Percentiles rank a stretch among this genome's conserved stretches.
Conservation (phyloP, 1,139 yeast genomes). For the Suhomyces kunorum region DNA sequence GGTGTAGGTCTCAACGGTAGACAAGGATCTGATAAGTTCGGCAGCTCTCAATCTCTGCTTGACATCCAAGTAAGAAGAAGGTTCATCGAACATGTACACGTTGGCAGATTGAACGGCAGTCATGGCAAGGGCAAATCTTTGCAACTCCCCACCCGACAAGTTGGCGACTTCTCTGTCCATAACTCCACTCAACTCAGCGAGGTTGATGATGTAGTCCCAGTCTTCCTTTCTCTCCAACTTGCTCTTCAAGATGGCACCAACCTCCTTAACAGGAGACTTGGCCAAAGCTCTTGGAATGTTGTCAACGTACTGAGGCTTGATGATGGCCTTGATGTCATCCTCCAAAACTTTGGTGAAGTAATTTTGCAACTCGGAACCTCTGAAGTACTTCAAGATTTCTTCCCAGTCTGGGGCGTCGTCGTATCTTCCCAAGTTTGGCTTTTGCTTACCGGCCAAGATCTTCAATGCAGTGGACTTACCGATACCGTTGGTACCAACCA, state of each 20-base stretch:
- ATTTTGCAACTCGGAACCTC: conserved; percentile 97
- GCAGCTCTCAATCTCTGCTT: conserved; percentile 99
- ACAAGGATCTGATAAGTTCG: conserved; percentile 81
- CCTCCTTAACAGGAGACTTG: conserved; percentile 84
- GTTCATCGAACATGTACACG: conserved; percentile 99
- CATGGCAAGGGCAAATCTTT: conserved; percentile 97
- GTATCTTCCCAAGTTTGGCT: conserved; percentile 90
- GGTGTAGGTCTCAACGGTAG: conserved; percentile 74
- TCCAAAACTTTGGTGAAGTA: conserved; percentile 92
- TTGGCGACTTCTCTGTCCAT: conserved; percentile 83
- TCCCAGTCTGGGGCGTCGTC: conserved; percentile 98
- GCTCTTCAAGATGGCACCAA: conserved; percentile 76
- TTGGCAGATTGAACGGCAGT: conserved; percentile 93
- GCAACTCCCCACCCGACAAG: conserved; percentile 97
- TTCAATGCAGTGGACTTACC: conserved; percentile 98
- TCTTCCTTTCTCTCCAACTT: conserved; percentile 68
- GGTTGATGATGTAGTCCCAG: conserved; percentile 61
- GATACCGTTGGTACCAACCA: conserved; percentile 98
- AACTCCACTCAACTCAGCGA: conserved; percentile 72
- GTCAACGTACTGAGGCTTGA: conserved; percentile 97
- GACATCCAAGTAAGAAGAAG: conserved; percentile 96
- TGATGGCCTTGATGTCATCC: conserved; percentile 89
- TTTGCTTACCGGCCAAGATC: conserved; percentile 96
- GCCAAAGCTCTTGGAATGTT: conserved; percentile 91
- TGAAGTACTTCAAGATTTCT: conserved; percentile 83